Evolutionary conservation across 2,329 filamentous ascomycete genomes (phyloP).

Genomic region (Endoconidiophora polonica): DNA sequence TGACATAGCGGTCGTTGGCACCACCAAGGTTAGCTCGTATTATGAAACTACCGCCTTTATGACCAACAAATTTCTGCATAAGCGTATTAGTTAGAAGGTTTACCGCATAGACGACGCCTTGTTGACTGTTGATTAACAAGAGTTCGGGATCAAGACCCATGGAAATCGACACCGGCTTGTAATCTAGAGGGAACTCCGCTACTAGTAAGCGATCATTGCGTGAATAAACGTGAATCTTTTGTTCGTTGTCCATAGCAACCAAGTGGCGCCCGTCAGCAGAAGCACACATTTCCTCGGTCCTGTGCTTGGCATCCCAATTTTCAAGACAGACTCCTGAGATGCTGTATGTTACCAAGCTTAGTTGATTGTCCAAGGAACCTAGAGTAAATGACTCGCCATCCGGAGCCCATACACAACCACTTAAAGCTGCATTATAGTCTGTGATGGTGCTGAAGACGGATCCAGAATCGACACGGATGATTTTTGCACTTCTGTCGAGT

Average conservation of each 20-base stretch:
- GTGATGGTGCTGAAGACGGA: slow-evolving; percentile 28
- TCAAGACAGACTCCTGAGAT: slow-evolving; percentile 43
- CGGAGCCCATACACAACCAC: slow-evolving; percentile 74
- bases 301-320: slow-evolving; percentile 52
- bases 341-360: slow-evolving; percentile 56
- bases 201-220: slow-evolving; percentile 54
- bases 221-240: slow-evolving; percentile 67
- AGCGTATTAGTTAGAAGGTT: slow-evolving; percentile 56
- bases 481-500: slow-evolving; percentile 51
- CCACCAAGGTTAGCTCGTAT: slow-evolving; percentile 78
- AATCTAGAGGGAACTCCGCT: slow-evolving; percentile 29
- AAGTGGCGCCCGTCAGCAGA: slow-evolving; percentile 66
- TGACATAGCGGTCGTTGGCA: slow-evolving; percentile 77
- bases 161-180: slow-evolving; percentile 59
- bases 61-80: slow-evolving; percentile 60
- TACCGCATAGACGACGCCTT: slow-evolving; percentile 45
- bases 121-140: slow-evolving; percentile 66
- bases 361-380: slow-evolving; percentile 52
- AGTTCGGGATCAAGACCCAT: slow-evolving; percentile 69
- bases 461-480: slow-evolving; percentile 63
- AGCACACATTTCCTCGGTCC: slow-evolving; percentile 73
- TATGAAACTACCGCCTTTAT: slow-evolving; percentile 57
- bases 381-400: slow-evolving; percentile 66
- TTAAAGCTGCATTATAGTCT: slow-evolving; percentile 51
- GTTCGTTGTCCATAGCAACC: slow-evolving; percentile 56